Conservation (phyloP, 148 eudicot species). For the Silene uniflora region DNA sequence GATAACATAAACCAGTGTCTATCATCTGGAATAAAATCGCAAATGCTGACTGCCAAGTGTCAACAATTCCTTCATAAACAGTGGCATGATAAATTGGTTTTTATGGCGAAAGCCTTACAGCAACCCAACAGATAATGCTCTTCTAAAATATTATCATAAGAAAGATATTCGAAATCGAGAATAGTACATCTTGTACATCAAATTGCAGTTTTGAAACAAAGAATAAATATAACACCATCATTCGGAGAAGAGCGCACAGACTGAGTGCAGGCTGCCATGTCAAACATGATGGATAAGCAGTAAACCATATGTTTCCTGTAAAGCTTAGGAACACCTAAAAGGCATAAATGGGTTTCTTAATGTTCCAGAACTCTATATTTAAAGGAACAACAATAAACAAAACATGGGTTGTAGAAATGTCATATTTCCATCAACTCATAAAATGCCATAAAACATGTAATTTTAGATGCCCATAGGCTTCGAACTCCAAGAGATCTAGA, state of each 20-base stretch:
- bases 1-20: neutral
- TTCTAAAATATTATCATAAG: neutral
- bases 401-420: neutral
- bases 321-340: neutral
- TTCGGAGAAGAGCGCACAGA: slow-evolving; percentile 6
- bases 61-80: slow-evolving; percentile 1
- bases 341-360: neutral
- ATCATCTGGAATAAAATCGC: neutral
- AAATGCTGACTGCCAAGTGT: neutral
- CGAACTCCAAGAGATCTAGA: neutral
- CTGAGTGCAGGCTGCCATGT: slow-evolving; percentile 2
- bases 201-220: neutral
- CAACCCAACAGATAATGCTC: neutral
- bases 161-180: neutral
- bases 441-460: neutral
- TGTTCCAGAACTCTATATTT: neutral
- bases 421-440: neutral
- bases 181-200: slow-evolving; percentile 8
- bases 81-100: neutral
- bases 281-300: slow-evolving; percentile 11
- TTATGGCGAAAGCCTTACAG: neutral
- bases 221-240: neutral
- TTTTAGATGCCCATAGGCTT: neutral
- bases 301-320: neutral
- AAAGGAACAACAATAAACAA: neutral